A percentile compares a stretch with the other conserved stretches of the same genome.
Evolutionary conservation across 1,284 basidiomycete species (phyloP).

Genomic region (Dichomitus squalens): DNA sequence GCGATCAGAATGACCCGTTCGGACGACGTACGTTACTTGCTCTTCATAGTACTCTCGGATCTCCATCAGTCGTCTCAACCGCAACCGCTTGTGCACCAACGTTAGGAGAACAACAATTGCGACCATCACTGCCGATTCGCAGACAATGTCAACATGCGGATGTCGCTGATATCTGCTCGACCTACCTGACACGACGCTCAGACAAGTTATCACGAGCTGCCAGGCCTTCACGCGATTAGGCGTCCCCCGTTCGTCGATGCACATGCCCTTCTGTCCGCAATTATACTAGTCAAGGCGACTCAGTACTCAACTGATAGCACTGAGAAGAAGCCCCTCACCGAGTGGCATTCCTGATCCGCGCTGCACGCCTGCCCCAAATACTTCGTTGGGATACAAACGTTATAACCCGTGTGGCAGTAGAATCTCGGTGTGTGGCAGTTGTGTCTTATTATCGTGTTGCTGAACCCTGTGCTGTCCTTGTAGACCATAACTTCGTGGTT

Average conservation of each 20-base stretch:
- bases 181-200: slow-evolving; percentile 15
- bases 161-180: background rate
- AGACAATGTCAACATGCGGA: background rate
- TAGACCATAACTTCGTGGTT: slow-evolving; percentile 64
- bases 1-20: background rate
- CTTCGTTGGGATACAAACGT: slow-evolving; percentile 52
- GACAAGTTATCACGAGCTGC: slow-evolving; percentile 35
- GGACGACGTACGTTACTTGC: slow-evolving; percentile 46
- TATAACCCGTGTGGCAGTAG: slow-evolving; percentile 56
- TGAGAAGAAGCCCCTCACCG: slow-evolving; percentile 34
- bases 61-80: slow-evolving; percentile 45
- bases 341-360: slow-evolving; percentile 59
- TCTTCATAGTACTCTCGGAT: slow-evolving; percentile 58
- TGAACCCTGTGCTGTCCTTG: slow-evolving; percentile 45
- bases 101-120: slow-evolving; percentile 46
- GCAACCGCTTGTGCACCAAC: slow-evolving; percentile 52
- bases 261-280: slow-evolving; percentile 30
- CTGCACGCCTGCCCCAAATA: slow-evolving; percentile 47
- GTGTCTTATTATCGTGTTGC: slow-evolving; percentile 60
- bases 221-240: slow-evolving; percentile 41
- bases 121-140: slow-evolving; percentile 40
- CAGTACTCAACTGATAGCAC: background rate
- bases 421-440: slow-evolving; percentile 55
- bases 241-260: slow-evolving; percentile 37
- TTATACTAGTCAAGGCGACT: slow-evolving; percentile 25